Base-by-base conservation (phyloP, 2,329 filamentous ascomycete species). In the Penicillium sp. region DNA sequence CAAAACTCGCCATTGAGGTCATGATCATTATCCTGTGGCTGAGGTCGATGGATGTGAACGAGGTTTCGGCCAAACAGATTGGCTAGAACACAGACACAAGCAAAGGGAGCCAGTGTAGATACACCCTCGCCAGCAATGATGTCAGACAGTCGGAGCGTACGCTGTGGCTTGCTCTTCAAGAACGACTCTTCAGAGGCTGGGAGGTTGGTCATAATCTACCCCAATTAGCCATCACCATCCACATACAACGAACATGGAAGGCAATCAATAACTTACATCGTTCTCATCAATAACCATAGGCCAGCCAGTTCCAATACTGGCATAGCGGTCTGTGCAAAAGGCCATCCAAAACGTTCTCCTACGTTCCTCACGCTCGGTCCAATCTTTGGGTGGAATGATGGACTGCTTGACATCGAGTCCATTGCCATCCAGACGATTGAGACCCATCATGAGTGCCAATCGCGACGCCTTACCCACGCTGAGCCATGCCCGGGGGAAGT, bases 271-370 rank as follows among this genome's bases (percentile, higher is more conserved):
- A 73, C 83, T 77, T 70, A 88, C 86, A 75, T 99, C 95, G 73
- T 86, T 87, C 79, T 99, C 95, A 67, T 98, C 94, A 58, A 98
- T 87, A 0, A 86, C 88, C 91, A 98, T 94, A 0, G 95, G 95
- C 95, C 95, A 98, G 7, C 95, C 95, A 2, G 95, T 98, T 37
- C 95, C 95, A 60, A 97, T 95, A 72, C 93, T 97, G 6, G 93
- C 91, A 78, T 97, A 98, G 56, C 95, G 88, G 73, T 98, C 95
- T 65, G 93, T 83, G 69, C 90, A 92, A 73, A 97, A 98, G 3
- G 91, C 87, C 88, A 95, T 90, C 95, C 95, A 99, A 69, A 98
- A 98, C 0, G 93, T 96, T 66, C 95, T 86, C 56, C 95, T 86
- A 68, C 95, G 85, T 76, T 99, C 95, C 79, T 98, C 95, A 59